Base-by-base conservation (phyloP, 768 basidiomycete genomes). In the Tylopilus felleus region DNA sequence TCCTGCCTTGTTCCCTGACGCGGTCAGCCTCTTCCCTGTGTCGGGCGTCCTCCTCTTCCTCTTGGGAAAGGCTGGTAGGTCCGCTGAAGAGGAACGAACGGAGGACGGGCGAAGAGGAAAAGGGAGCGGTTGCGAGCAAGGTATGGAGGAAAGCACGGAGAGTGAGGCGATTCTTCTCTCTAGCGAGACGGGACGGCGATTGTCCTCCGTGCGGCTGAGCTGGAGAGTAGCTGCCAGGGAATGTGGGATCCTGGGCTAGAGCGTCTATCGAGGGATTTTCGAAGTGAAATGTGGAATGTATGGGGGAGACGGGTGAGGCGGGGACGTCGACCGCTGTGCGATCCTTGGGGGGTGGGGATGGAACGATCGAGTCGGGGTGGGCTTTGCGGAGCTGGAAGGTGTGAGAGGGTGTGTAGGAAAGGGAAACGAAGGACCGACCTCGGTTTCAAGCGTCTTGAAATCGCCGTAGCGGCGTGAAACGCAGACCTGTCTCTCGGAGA, bases 401-500 rank as follows among this genome's bases (percentile, higher is more conserved):
- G 45, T 71, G 52, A 56, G 52, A n/a, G 48, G 14, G 46, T n/a
- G 50, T 10, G n/a, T 28, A 29, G 47, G 29, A 25, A 33, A 17
- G 22, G 16, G 42, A 28, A 10, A 27, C 12, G 31, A 35, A 8
- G 29, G 21, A 67, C 79, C 21, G 59, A 90, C 94, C 77, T 97
- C 93, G 45, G 85, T 80, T 2, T 86, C 85, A 17, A 99, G 79
- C 2, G 93, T 89, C 66, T 78, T 87, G 70, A 99, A 99, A 69
- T 99, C 97, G 8, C 96, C 96, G 67, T 98, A 94, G 58, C 97
- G 80, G 53, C 97, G 80, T 1, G 93, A 90, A 5, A 98, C 97
- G 70, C 84, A 93, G 2, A 93, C 79, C 59, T 97, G 94, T 3
- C 76, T 79, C 57, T 79, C 78, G 14, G 84, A 80, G 39, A 93